Base-by-base conservation (phyloP, 129 eudicot species). In the Flaveria brownii region DNA sequence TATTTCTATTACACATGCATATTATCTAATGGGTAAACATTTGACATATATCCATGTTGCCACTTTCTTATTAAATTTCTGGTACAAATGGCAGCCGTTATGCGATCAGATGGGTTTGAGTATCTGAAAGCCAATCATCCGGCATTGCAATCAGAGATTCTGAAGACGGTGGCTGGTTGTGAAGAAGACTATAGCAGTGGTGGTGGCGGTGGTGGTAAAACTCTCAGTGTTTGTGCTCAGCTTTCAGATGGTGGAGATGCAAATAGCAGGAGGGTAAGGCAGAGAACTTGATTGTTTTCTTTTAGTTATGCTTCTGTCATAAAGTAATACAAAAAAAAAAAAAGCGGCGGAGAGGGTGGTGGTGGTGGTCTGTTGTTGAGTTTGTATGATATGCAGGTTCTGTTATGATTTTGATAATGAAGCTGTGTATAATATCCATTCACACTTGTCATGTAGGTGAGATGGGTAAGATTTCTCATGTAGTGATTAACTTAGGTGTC, bases 81-180 rank as follows among this genome's bases (percentile, higher is more conserved):
- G 16, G 15, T 73, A 39, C 23, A 65, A 70, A 54, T 86, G 87
- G 85, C 90, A 93, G 98, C 96, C 82, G 98, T 93, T 17, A 88
- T 88, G 96, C 85, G 91, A 71, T 83, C 98, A 39, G 98, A 93
- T 76, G 96, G 96, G 67, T 93, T 90, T 70, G 90, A 90, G 75
- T 85, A 88, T 83, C 92, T 93, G 22, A 93, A 88, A 84, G 84
- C 87, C 46, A 87, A 84, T 56, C 81, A 83, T 75, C 96, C 91
- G 5, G 43, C 87, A 47, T 76, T 90, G 79, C 98, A 93, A 76
- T 90, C 98, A 0, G 98, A 93, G 83, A 87, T 93, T 28, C 65
- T 93, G 77, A 90, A 90, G 83, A 86, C 89, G 3, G 90, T 90
- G 60, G 98, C 96, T 47, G 92, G 91, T 49, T 88, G 92, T 75